Evolutionary conservation across 306 rosid genomes (phyloP), one percentile per base, ranked within the genome.

Genomic region (Crataegus laevigata): DNA sequence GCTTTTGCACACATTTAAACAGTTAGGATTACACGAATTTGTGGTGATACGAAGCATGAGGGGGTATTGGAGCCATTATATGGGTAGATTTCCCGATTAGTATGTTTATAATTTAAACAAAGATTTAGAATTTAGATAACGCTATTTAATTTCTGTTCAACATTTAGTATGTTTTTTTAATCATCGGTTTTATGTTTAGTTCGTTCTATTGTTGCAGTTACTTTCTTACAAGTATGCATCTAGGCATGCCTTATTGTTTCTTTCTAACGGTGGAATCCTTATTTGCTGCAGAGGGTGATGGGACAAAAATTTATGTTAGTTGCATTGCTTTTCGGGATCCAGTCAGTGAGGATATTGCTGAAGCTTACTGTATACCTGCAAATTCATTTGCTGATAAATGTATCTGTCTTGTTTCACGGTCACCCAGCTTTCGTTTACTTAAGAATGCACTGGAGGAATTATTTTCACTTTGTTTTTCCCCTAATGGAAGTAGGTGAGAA

Each of bases 301-400:
- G 98, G 36, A 92, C 99, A 72, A 94, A 94, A 83, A 94, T 94
- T 78, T 94, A 87, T 80, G 98, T 94, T 73, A 92, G 96, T 74
- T 94, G 98, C 90, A 89, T 94, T 85, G 89, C 98, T 80, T 94
- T 94, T 79, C 91, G 97, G 75, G 98, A 92, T 87, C 98, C 93
- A 34, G 93, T 94, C 22, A 84, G 96, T 64, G 98, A 94, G 82
- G 99, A 94, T 78, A 84, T 94, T 83, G 92, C 91, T 6, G 96
- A 90, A 80, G 98, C 99, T 69, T 92, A 94, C 79, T 88, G 81
- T 75, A 87, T 94, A 81, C 93, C 87, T 51, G 87, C 96, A 61
- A 94, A 92, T 85, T 89, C 98, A 54, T 94, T 82, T 84, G 98
- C 99, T 68, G 98, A 94, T 83, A 94, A 94, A 85, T 94, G 99